phyloP scores from a whole-genome alignment of 768 basidiomycete genomes.

The Kwoniella bestiolae region DNA sequence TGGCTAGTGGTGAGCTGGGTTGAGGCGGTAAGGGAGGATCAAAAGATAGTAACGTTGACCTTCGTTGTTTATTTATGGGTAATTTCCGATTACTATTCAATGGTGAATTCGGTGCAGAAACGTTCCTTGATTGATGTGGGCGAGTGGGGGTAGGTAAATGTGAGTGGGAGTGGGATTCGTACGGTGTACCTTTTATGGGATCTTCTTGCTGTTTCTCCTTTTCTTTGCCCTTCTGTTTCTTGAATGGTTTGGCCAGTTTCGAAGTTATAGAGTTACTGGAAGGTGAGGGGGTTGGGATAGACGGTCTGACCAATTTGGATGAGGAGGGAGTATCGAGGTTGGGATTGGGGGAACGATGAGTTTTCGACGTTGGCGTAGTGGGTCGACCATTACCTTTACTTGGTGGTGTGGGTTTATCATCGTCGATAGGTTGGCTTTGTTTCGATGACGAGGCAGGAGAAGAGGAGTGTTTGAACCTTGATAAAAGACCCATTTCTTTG shows the following conservation, averaged over 20 bases:
- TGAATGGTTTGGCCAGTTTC: constrained; percentile 8
- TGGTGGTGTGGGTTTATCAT: neutral
- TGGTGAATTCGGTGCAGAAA: constrained; percentile 15
- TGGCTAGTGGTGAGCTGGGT: constrained; percentile 5
- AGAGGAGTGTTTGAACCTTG: constrained; percentile 16
- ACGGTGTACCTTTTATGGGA: neutral
- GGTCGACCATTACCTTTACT: constrained; percentile 9
- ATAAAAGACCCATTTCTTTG: constrained; percentile 19
- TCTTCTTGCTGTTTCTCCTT: constrained; percentile 1
- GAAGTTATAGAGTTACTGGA: constrained; percentile 17
- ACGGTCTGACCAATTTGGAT: constrained; percentile 18
- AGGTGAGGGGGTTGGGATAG: constrained; percentile 15
- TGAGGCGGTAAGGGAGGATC: neutral
- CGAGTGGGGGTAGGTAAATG: neutral
- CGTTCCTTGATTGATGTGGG: neutral
- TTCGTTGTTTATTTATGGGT: neutral
- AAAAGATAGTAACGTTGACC: constrained; percentile 8
- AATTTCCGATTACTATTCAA: neutral
- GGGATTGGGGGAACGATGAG: constrained; percentile 1
- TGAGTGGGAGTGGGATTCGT: neutral
- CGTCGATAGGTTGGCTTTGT: neutral
- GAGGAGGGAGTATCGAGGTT: neutral
- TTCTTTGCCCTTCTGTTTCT: neutral
- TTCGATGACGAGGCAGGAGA: neutral
- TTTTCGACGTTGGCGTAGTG: constrained; percentile 6